Percentiles rank a stretch among this genome's conserved stretches.
Conservation (phyloP, 2,329 filamentous ascomycete genomes). For the Fusarium sp. region DNA sequence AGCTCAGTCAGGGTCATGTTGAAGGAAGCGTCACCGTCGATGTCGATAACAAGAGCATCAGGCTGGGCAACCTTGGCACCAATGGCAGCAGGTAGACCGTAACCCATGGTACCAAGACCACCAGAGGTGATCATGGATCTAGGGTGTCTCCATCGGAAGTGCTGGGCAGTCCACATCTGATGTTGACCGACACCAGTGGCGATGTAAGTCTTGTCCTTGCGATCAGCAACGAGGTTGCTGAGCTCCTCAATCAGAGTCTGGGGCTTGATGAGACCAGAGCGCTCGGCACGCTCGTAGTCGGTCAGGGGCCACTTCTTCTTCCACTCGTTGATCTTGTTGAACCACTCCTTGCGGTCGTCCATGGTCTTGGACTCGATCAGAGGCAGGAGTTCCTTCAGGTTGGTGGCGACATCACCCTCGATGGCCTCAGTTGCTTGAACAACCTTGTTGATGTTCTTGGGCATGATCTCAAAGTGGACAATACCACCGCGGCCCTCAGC, state of each 20-base stretch:
- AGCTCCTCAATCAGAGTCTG: conserved; percentile 92
- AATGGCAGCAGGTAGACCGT: conserved; percentile 91
- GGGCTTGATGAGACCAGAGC: conserved; percentile 86
- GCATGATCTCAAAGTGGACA: conserved; percentile 97
- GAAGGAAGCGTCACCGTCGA: conserved; percentile 98
- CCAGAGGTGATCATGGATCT: conserved; percentile 96
- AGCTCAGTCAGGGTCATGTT: conserved; percentile 98
- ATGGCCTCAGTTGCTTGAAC: conserved; percentile 95
- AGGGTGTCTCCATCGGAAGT: conserved; percentile 92
- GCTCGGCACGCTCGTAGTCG: conserved; percentile 80
- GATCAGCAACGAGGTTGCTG: conserved; percentile 74
- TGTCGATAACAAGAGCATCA: conserved; percentile 89
- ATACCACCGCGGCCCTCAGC: conserved; percentile 89
- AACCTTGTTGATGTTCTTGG: conserved; percentile 99
- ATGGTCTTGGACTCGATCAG: conserved; percentile 69
- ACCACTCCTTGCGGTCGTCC: conserved; percentile 81
- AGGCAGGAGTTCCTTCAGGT: conserved; percentile 79
- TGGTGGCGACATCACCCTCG: conserved; percentile 87
- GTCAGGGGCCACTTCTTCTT: conserved; percentile 88
- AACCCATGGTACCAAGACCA: conserved; percentile 89
- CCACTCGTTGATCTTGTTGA: conserved; percentile 87
- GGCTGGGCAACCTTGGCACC: conserved; percentile 85
- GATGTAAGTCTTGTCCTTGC: conserved; percentile 87
- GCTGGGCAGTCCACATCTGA: conserved; percentile 98
- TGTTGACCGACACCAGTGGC: conserved; percentile 95